A percentile compares a stretch with the other conserved stretches of the same genome.
Evolutionary conservation across 1,139 yeast species (phyloP).

Genomic region (Pichia sp.): DNA sequence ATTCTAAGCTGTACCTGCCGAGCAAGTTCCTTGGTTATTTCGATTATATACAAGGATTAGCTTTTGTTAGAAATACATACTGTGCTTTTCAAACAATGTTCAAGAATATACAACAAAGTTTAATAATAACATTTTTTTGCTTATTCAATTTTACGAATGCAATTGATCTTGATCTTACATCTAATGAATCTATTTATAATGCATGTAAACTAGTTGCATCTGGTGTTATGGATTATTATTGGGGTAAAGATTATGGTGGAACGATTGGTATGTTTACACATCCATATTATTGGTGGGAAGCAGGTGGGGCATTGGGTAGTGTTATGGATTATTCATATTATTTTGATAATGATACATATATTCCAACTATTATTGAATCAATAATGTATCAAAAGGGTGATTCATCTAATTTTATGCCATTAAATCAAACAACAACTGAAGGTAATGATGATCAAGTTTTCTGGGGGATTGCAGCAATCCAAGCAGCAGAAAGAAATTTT

Average conservation of each 20-base stretch:
- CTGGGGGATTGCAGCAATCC: conserved; percentile 92
- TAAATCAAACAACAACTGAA: conserved; percentile 89
- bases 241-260: conserved; percentile 64
- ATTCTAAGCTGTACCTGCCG: no score
- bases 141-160: background rate
- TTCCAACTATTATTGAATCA: conserved; percentile 52
- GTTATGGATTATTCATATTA: conserved; percentile 71
- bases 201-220: conserved; percentile 56
- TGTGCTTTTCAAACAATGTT: background rate
- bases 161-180: conserved; percentile 31
- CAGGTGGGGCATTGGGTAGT: conserved; percentile 94
- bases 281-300: conserved; percentile 99
- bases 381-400: conserved; percentile 73
- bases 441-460: conserved; percentile 98
- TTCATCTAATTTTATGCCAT: conserved; percentile 71
- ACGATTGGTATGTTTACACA: conserved; percentile 74
- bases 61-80: background rate
- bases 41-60: background rate
- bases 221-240: conserved; percentile 82
- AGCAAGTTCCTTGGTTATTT: background rate
- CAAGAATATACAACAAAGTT: background rate
- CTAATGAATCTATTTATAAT: conserved; percentile 34
- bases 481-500: conserved; percentile 85
- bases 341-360: conserved; percentile 66
- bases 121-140: background rate